Evolutionary conservation across 805 yeast species (phyloP).

Genomic region (Dipodascopsis tothii): DNA sequence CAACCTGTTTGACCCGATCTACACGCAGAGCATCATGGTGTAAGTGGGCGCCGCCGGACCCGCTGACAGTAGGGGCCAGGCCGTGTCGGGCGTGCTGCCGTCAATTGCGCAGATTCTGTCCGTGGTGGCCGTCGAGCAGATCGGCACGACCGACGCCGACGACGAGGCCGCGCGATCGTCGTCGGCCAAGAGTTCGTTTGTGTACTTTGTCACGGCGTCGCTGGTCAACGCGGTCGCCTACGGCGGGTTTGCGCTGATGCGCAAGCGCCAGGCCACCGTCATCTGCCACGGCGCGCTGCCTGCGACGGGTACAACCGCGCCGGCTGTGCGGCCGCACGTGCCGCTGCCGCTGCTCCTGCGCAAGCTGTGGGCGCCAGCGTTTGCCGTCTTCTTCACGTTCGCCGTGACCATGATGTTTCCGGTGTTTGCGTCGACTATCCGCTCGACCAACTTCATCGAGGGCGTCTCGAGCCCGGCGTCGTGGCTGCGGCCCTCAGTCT

Average conservation of each 20-base stretch:
- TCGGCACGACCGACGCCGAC: conserved; percentile 2
- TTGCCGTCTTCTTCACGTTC: conserved; percentile 67
- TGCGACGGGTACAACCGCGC: conserved; percentile 25
- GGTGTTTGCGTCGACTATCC: conserved; percentile 71
- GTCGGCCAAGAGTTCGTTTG: conserved; percentile 17
- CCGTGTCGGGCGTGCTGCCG: conserved; percentile 88
- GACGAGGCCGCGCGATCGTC: conserved; percentile 6
- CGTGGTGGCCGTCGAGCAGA: conserved; percentile 33
- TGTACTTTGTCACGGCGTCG: conserved; percentile 48
- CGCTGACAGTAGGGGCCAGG: conserved; percentile 53
- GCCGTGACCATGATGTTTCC: conserved; percentile 74
- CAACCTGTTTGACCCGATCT: conserved; percentile 64
- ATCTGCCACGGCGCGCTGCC: no score
- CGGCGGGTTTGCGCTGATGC: conserved; percentile 34
- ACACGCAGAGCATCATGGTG: conserved; percentile 84
- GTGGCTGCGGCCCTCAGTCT: conserved; percentile 32
- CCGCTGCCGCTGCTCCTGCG: conserved; percentile 55
- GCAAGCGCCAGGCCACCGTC: conserved; percentile 26
- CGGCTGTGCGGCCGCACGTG: conserved; percentile 35
- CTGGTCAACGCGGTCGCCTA: conserved; percentile 40
- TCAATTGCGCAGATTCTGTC: conserved; percentile 58
- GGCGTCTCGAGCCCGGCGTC: conserved; percentile 13
- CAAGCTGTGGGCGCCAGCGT: conserved; percentile 55
- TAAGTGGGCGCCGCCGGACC: background rate
- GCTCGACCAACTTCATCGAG: conserved; percentile 41